phyloP scores from a whole-genome alignment of 2,329 filamentous ascomycete species.

The Exserohilum rostratum region DNA sequence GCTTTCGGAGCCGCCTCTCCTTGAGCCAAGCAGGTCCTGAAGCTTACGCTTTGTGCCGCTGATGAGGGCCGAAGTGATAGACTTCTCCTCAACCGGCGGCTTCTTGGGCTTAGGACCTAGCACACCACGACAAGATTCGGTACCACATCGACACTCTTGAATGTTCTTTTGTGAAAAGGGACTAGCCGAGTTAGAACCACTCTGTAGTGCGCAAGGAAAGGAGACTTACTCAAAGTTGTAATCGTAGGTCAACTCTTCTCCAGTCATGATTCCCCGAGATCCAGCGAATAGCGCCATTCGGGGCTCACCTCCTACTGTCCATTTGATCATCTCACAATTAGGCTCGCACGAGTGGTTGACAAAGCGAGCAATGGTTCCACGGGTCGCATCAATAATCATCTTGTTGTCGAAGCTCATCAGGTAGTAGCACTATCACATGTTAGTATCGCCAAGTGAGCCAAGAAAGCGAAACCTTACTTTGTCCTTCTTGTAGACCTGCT shows the following conservation, averaged over 20 bases:
- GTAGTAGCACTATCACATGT: constrained; percentile 79
- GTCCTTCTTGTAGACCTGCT: constrained; percentile 89
- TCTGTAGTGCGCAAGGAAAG: background rate
- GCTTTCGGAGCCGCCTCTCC: constrained; percentile 28
- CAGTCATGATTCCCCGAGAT: constrained; percentile 86
- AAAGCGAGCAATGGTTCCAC: constrained; percentile 93
- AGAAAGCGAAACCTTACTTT: constrained; percentile 63
- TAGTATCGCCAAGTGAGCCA: constrained; percentile 12
- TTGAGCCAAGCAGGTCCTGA: constrained; percentile 35
- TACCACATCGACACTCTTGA: constrained; percentile 68
- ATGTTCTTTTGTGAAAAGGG: constrained; percentile 64
- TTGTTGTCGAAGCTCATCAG: constrained; percentile 98
- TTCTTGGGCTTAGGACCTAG: constrained; percentile 63
- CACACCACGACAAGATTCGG: constrained; percentile 65
- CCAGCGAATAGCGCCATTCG: constrained; percentile 97
- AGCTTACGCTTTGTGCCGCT: constrained; percentile 46
- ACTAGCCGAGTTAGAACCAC: constrained; percentile 26
- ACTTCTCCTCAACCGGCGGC: constrained; percentile 47
- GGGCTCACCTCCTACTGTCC: constrained; percentile 91
- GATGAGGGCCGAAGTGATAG: constrained; percentile 36
- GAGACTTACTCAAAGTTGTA: constrained; percentile 70
- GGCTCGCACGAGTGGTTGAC: constrained; percentile 97
- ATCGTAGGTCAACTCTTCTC: constrained; percentile 96
- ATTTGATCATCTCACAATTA: constrained; percentile 98
- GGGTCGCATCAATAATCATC: constrained; percentile 97